A percentile compares a stretch with the other conserved stretches of the same genome.
Conservation (phyloP, 495 filamentous ascomycete genomes). For the Aspergillus conjunctus region DNA sequence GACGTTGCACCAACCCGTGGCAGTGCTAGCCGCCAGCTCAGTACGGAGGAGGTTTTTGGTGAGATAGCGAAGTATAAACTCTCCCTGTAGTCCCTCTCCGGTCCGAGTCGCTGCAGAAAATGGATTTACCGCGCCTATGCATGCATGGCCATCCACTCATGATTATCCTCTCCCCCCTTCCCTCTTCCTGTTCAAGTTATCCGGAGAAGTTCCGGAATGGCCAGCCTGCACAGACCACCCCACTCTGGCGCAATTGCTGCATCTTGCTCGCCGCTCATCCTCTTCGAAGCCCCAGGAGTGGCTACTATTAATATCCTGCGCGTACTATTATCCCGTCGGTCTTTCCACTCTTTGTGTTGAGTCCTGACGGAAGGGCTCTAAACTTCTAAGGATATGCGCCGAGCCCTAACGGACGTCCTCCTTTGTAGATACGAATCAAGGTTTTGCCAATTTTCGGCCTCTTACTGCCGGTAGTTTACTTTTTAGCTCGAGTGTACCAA, state of each 20-base stretch:
- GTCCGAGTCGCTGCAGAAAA: background rate
- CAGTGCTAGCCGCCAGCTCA: background rate
- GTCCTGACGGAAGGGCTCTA: too few relatives aligned
- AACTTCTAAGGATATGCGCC: too few relatives aligned
- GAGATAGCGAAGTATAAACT: too few relatives aligned
- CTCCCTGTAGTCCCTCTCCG: too few relatives aligned
- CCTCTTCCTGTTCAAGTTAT: background rate
- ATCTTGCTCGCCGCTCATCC: constrained; percentile 4
- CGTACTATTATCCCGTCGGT: background rate
- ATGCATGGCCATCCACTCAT: constrained; percentile 10
- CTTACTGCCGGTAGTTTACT: too few relatives aligned
- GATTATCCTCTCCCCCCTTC: background rate
- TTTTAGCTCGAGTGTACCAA: too few relatives aligned
- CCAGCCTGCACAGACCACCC: constrained; percentile 1
- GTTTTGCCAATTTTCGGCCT: too few relatives aligned
- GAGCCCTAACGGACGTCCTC: too few relatives aligned
- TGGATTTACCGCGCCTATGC: constrained; percentile 12
- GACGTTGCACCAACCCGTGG: constrained; percentile 10
- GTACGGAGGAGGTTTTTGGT: background rate
- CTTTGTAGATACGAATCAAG: too few relatives aligned
- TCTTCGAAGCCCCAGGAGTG: constrained; percentile 13
- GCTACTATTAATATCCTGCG: constrained; percentile 18
- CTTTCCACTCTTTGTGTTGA: too few relatives aligned
- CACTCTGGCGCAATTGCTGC: constrained; percentile 19
- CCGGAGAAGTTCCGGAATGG: background rate